Base-by-base conservation (phyloP, 2,329 filamentous ascomycete species). In the Dendrostoma leiphaemia region DNA sequence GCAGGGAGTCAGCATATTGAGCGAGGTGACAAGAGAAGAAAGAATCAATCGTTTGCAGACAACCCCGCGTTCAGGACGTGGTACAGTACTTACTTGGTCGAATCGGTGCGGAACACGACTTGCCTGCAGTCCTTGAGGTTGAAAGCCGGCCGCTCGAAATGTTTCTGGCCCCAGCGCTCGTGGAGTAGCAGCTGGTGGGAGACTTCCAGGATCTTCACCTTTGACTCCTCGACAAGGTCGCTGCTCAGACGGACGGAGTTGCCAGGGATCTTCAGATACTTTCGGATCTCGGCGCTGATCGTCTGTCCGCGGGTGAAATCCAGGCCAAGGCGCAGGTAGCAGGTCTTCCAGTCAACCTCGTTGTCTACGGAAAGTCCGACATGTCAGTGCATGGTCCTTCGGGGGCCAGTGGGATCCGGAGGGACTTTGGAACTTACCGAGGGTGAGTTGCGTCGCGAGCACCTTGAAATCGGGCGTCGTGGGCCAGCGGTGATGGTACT, bases 311-410 rank as follows among this genome's bases (percentile, higher is more conserved):
- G 55, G 3, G 10, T 13, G 6, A 9, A 2, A 32, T 54, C 47
- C 23, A 57, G 55, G 28, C 55, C 55, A n/a, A 57, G 51, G 10
- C 24, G n/a, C 24, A 29, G 24, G 19, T 46, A 47, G 31, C 51
- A 54, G 15, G n/a, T 12, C 2, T 23, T 47, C 4, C 45, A 6
- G 2, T 48, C 19, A 2, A 34, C 5, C 1, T 28, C 45, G 2
- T 46, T 37, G 3, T 24, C 55, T 57, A 13, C 10, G 3, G 6
- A 12, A 1, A 13, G 13, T 29, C n/a, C 1, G 4, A 34, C 6
- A 19, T 4, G 7, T 35, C 23, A 23, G 53, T 12, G 51, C 44
- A 12, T 23, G 13, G 10, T 23, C 12, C n/a, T 13, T 2, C 12
- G 13, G 31, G 15, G 8, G 28, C 9, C 8, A 35, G 6, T 5